Evolutionary conservation across 75 land plant species (phyloP).

Genomic region (Cupressus sempervirens): DNA sequence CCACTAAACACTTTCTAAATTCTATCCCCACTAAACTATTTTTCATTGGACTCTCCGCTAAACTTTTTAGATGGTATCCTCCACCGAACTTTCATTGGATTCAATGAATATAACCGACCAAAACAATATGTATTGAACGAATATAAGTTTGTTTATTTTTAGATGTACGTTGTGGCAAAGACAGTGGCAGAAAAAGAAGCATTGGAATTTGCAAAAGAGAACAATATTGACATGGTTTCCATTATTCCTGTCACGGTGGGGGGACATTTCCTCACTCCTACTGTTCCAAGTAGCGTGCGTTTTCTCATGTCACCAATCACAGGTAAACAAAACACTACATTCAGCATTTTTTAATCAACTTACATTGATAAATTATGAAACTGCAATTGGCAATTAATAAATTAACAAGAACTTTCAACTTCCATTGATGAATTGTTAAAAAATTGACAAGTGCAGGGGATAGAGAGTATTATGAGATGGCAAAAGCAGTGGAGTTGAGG

Average conservation of each 20-base stretch:
- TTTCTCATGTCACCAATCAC: conserved; percentile 56
- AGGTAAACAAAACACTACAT: conserved; percentile 29
- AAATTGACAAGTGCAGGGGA: conserved; percentile 23
- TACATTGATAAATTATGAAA: neutral
- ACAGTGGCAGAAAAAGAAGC: conserved; percentile 51
- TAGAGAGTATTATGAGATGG: conserved; percentile 10
- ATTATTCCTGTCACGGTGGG: conserved; percentile 44
- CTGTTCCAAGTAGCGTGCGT: conserved; percentile 58
- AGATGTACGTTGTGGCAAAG: conserved; percentile 51
- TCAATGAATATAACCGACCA: no score
- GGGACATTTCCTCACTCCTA: conserved; percentile 43
- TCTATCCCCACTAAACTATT: no score
- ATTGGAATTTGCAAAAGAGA: conserved; percentile 41
- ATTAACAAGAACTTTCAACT: no score
- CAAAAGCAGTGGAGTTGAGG: conserved; percentile 33
- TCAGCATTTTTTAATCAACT: neutral
- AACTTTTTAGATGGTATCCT: neutral
- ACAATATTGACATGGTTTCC: conserved; percentile 41
- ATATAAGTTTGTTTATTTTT: no score
- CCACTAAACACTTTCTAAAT: neutral
- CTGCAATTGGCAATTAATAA: no score
- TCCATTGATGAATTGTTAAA: neutral
- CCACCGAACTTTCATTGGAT: neutral
- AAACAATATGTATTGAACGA: no score
- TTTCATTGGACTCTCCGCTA: no score